Percentiles rank a stretch among this genome's conserved stretches.
phyloP scores from a whole-genome alignment of 805 yeast species.

The Starmerella floricola region DNA sequence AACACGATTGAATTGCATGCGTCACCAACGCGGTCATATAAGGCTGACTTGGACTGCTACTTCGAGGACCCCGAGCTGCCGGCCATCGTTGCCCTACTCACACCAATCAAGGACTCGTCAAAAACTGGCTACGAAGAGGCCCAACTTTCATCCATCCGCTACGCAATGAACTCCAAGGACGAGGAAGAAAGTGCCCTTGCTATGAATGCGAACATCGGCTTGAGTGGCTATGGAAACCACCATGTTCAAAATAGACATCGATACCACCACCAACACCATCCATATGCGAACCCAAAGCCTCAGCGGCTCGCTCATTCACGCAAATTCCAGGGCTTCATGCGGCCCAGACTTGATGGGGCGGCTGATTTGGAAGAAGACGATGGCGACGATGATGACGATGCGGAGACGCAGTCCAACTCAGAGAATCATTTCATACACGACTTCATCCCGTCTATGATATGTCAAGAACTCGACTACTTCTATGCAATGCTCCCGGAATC shows the following conservation, averaged over 20 bases:
- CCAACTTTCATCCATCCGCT: slow-evolving; percentile 19
- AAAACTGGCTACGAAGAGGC: slow-evolving; percentile 17
- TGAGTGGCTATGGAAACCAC: background rate
- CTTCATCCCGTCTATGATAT: slow-evolving; percentile 19
- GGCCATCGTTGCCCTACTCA: slow-evolving; percentile 17
- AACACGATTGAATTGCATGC: slow-evolving; percentile 11
- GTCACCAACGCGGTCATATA: slow-evolving; percentile 5
- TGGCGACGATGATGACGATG: too few species aligned
- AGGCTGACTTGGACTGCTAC: slow-evolving; percentile 19
- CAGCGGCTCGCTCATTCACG: too few species aligned
- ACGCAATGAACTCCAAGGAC: slow-evolving; percentile 6
- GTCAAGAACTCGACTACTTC: slow-evolving; percentile 20
- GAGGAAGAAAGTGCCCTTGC: too few species aligned
- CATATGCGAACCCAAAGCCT: too few species aligned
- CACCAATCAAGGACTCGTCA: slow-evolving; percentile 12
- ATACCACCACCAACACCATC: too few species aligned
- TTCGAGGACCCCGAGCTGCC: slow-evolving; percentile 18
- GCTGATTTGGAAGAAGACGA: too few species aligned
- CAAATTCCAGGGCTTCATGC: too few species aligned
- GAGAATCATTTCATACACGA: slow-evolving; percentile 12
- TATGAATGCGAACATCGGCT: too few species aligned
- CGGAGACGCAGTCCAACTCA: too few species aligned
- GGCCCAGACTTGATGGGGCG: too few species aligned
- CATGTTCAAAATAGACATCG: too few species aligned
- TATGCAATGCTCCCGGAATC: slow-evolving; percentile 19